A percentile compares a stretch with the other conserved stretches of the same genome.
These are phyloP conservation scores for Saccharomyces hybrid DNA, from an alignment of 1,139 yeast species.

Conservation along the genomic window DNA sequence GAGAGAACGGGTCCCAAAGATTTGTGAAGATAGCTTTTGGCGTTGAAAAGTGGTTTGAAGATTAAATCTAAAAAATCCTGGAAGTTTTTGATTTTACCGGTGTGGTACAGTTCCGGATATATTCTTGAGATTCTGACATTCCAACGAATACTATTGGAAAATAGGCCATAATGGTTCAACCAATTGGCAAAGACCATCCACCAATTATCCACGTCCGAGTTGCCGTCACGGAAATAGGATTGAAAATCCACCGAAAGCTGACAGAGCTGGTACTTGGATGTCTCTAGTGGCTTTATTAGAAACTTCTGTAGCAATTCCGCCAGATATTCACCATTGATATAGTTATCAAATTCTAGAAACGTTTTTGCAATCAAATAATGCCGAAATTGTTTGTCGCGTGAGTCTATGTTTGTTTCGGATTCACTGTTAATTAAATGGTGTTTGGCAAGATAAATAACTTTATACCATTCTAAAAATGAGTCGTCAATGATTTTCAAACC, in stretches of 20 bases:
- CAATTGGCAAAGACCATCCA: conserved; percentile 15
- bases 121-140: conserved; percentile 14
- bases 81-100: conserved; percentile 7
- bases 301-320: conserved; percentile 24
- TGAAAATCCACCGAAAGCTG: conserved; percentile 27
- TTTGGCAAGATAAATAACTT: conserved; percentile 14
- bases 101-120: conserved; percentile 10
- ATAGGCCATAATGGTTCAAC: conserved; percentile 15
- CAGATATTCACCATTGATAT: conserved; percentile 25
- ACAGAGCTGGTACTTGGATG: conserved; percentile 26
- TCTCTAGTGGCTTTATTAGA: conserved; percentile 23
- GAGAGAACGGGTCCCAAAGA: conserved; percentile 2
- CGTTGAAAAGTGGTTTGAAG: not conserved
- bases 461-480: conserved; percentile 20
- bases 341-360: conserved; percentile 24
- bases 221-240: conserved; percentile 5
- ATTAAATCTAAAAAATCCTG: not conserved
- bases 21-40: not conserved
- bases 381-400: conserved; percentile 5
- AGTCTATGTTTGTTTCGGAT: conserved; percentile 3
- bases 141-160: conserved; percentile 19
- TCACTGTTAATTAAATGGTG: conserved; percentile 10
- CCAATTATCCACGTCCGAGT: conserved; percentile 9
- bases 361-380: conserved; percentile 13
- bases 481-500: conserved; percentile 8